Percentiles rank a stretch among this genome's conserved stretches.
Evolutionary conservation across 1,139 yeast species (phyloP).

Genomic region (Suhomyces bokatorum): DNA sequence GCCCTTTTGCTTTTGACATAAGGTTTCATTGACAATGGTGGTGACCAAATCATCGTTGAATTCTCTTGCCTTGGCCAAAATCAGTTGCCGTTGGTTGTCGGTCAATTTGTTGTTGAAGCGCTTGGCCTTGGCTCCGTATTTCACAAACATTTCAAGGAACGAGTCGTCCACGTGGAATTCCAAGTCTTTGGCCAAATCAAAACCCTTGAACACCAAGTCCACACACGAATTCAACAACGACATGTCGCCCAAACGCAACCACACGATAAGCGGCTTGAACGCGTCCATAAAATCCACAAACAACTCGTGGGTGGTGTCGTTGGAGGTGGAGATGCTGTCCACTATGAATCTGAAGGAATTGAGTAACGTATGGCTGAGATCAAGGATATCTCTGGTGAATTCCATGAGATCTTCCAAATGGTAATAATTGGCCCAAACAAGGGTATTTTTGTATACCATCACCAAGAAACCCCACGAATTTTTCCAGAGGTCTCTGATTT

Average conservation of each 20-base stretch:
- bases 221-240: slow-evolving; percentile 77
- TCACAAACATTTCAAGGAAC: slow-evolving; percentile 55
- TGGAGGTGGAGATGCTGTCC: slow-evolving; percentile 24
- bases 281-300: slow-evolving; percentile 47
- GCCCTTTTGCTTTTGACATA: slow-evolving; percentile 26
- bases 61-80: slow-evolving; percentile 56
- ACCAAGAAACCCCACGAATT: slow-evolving; percentile 69
- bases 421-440: slow-evolving; percentile 70
- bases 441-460: slow-evolving; percentile 66
- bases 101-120: slow-evolving; percentile 65
- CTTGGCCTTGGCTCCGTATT: slow-evolving; percentile 65
- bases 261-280: slow-evolving; percentile 63
- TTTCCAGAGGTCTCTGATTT: slow-evolving; percentile 57
- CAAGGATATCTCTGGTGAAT: slow-evolving; percentile 84
- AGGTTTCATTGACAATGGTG: slow-evolving; percentile 47
- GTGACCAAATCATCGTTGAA: slow-evolving; percentile 58
- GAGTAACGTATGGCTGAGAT: slow-evolving; percentile 67
- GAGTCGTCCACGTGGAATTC: slow-evolving; percentile 48
- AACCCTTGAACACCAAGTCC: slow-evolving; percentile 61
- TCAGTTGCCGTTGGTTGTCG: slow-evolving; percentile 57
- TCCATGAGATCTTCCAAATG: slow-evolving; percentile 62
- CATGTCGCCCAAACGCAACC: slow-evolving; percentile 81
- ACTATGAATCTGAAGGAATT: slow-evolving; percentile 62
- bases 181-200: slow-evolving; percentile 61
- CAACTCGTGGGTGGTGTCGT: slow-evolving; percentile 25